Evolutionary conservation across 805 yeast species (phyloP), one percentile per base, ranked within the genome.

Genomic region (Debaryomyces maramus): DNA sequence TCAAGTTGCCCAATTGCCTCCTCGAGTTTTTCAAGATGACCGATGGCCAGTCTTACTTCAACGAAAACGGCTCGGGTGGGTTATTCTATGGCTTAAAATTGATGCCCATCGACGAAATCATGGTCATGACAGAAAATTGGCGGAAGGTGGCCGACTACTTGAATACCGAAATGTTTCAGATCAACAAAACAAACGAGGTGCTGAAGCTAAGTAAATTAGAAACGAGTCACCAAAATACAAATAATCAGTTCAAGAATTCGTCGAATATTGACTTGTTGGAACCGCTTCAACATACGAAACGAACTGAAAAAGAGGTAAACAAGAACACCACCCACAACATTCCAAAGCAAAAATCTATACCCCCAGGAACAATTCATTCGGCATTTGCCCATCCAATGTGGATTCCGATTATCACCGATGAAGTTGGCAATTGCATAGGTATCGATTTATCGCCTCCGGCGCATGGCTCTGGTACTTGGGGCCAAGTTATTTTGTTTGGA

Each of bases 401-500:
- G 99, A 81, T 91, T 43, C 98, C 99, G 3, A 63, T 91, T 38
- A 80, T 87, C 27, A 88, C 91, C 35, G 99, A 91, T 60, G 81
- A 78, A 39, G 83, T 81, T 16, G 99, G 99, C 33, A 91, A 91
- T 66, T 90, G 89, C 61, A 82, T 91, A 47, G 99, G 89, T 38
- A 70, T 93, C 11, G 99, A 91, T 65, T 73, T 91, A 44, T 60
- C 70, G 7, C 68, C 70, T 0, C 96, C 88, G 6, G 75, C 82
- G 7, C 65, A 67, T 19, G 96, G 97, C 32, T 30, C 43, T 1
- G 70, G 69, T 2, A 73, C 70, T 42, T 81, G 85, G 77, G 99
- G 98, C 27, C 99, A 91, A 66, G 84, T 93, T 14, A 91, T 91
- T 46, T 57, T 90, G 39, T 91, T 87, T 61, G 99, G 99, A 28